Evolutionary conservation across 2,329 filamentous ascomycete genomes (phyloP).

Genomic region (Fusarium scirpi): DNA sequence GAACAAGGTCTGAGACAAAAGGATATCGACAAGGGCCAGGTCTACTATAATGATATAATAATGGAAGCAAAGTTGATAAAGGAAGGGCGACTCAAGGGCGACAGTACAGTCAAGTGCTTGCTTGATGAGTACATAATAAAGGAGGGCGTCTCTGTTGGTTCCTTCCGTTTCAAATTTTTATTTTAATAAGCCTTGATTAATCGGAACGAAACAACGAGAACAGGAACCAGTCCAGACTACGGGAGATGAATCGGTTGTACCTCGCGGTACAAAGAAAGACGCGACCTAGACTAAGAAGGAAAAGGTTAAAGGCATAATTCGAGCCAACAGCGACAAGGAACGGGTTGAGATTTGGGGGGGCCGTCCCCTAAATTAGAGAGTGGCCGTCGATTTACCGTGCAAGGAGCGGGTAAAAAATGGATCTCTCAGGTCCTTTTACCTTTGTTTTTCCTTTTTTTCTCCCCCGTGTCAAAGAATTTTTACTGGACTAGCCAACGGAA

Average conservation of each 20-base stretch:
- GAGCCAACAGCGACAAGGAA: conserved; percentile 43
- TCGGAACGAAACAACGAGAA: conserved; percentile 31
- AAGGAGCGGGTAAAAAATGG: conserved; percentile 48
- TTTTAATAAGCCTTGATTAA: conserved; percentile 38
- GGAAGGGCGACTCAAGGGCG: conserved; percentile 14
- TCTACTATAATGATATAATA: neutral
- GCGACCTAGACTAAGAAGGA: neutral
- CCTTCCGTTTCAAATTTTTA: conserved; percentile 9
- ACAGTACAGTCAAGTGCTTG: conserved; percentile 3
- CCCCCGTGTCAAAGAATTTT: conserved; percentile 39
- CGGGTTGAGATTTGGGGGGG: conserved; percentile 39
- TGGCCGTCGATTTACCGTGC: conserved; percentile 37
- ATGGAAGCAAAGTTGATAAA: conserved; percentile 20
- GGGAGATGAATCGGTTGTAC: conserved; percentile 22
- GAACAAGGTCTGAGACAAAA: conserved; percentile 38
- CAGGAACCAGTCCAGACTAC: conserved; percentile 9
- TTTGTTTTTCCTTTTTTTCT: conserved; percentile 13
- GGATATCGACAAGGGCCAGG: conserved; percentile 28
- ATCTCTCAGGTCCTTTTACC: conserved; percentile 3
- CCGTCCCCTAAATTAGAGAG: conserved; percentile 45
- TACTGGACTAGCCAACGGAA: conserved; percentile 34
- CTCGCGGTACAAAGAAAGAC: conserved; percentile 13
- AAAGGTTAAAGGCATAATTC: conserved; percentile 20
- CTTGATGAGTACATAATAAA: neutral
- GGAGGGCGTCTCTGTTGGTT: neutral